Evolutionary conservation across 2,329 filamentous ascomycete species (phyloP).

Genomic region (Sclerotinia sclerotiorum): DNA sequence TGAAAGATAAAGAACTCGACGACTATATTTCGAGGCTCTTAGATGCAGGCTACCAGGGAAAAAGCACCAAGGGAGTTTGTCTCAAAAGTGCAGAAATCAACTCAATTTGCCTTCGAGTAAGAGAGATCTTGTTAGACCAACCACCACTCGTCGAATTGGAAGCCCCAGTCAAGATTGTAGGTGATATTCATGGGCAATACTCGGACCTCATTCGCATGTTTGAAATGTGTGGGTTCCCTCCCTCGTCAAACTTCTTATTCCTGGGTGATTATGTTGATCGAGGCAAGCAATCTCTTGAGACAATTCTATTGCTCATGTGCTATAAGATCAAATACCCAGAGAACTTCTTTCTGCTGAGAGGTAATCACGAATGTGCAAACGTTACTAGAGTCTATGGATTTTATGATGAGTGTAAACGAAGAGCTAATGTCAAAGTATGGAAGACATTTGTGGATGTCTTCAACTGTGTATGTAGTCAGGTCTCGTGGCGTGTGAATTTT

Average conservation of each 20-base stretch:
- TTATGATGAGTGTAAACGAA: conserved; percentile 95
- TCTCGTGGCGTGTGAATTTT: not conserved
- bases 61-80: conserved; percentile 96
- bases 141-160: conserved; percentile 89
- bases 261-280: conserved; percentile 95
- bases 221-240: conserved; percentile 97
- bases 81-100: conserved; percentile 97
- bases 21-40: conserved; percentile 95
- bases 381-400: conserved; percentile 96
- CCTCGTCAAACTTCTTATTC: conserved; percentile 88
- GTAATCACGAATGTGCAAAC: conserved; percentile 96
- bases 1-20: conserved; percentile 91
- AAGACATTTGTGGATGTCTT: conserved; percentile 97
- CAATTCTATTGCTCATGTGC: conserved; percentile 86
- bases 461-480: conserved; percentile 58
- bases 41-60: conserved; percentile 92
- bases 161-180: conserved; percentile 95
- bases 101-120: conserved; percentile 84
- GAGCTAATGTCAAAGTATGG: conserved; percentile 97
- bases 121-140: conserved; percentile 87
- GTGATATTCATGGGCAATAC: conserved; percentile 95
- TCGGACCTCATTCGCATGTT: conserved; percentile 96
- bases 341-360: conserved; percentile 93
- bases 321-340: conserved; percentile 98
- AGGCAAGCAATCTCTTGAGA: conserved; percentile 93